A percentile compares a stretch with the other conserved stretches of the same genome.
Conservation (phyloP, 345 rosid genomes). For the Sonneratia caseolaris region DNA sequence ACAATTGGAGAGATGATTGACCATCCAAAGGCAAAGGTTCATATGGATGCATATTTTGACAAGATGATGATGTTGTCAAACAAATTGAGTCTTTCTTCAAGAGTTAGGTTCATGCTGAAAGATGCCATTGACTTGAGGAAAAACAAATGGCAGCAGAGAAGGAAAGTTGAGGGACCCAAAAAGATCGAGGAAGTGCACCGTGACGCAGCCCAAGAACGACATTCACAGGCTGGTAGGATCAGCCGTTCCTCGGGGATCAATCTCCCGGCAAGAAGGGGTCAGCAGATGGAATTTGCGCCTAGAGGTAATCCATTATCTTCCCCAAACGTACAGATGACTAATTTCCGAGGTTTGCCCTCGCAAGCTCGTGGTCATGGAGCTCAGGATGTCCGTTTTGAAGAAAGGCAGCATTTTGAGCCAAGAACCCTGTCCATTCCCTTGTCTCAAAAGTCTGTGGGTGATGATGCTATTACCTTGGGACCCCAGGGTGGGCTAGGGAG, state of each 20-base stretch:
- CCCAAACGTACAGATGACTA: constrained; percentile 59
- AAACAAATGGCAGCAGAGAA: constrained; percentile 95
- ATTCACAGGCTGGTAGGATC: constrained; percentile 59
- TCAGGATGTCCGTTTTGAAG: constrained; percentile 80
- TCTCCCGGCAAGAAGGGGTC: constrained; percentile 47
- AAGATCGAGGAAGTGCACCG: constrained; percentile 97
- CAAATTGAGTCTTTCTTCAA: constrained; percentile 66
- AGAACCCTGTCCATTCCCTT: constrained; percentile 65
- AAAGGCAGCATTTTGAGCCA: constrained; percentile 61
- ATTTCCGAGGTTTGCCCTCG: constrained; percentile 51
- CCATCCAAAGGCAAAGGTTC: constrained; percentile 49
- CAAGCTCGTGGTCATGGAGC: constrained; percentile 51
- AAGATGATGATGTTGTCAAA: constrained; percentile 57
- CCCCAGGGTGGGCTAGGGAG: constrained; percentile 98
- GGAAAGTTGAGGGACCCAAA: constrained; percentile 99
- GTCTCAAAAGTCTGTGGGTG: constrained; percentile 61
- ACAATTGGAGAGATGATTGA: constrained; percentile 92
- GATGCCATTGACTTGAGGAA: constrained; percentile 80
- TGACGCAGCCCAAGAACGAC: constrained; percentile 97
- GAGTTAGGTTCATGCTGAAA: constrained; percentile 89
- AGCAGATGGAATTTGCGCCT: constrained; percentile 61
- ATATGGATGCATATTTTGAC: constrained; percentile 75
- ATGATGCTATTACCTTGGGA: constrained; percentile 75
- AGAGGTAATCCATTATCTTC: constrained; percentile 63
- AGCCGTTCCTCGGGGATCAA: constrained; percentile 58